Evolutionary conservation across 2,329 filamentous ascomycete species (phyloP), one percentile per base, ranked within the genome.

Genomic region (Talaromyces piceae): DNA sequence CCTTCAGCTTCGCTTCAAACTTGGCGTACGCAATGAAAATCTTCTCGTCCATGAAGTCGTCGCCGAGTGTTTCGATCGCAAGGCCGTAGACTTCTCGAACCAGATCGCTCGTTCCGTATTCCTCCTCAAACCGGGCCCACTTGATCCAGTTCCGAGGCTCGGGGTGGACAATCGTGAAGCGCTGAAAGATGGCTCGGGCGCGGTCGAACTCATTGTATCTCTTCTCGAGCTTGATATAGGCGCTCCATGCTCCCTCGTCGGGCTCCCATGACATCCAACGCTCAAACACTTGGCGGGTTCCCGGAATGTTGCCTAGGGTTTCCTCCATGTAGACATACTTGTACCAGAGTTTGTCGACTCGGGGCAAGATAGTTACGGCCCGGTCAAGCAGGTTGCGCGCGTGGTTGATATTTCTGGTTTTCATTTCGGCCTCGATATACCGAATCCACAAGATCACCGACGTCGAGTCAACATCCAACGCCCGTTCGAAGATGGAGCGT

Each of bases 241-340:
- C 86, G 59, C 84, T 84, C 93, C 93, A 98, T 0, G 91, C 93
- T 41, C 87, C 84, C 78, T 97, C 91, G 59, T 96, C 90, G 0
- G 93, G 93, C 67, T 95, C 89, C 93, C 93, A 98, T 56, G 87
- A 85, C 86, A 98, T 91, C 93, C 93, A 98, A 43, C 93, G 80
- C 73, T 98, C 93, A 66, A 97, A 98, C 0, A 97, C 88, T 61
- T 95, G 88, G 53, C 93, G 78, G 2, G 90, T 94, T 30, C 91
- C 93, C 3, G 91, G 83, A 45, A 98, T 84, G 63, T 98, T 96
- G 5, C 90, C 90, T 50, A 98, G 79, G 72, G 91, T 97, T 78
- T 98, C 93, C 74, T 97, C 91, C 86, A 95, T 94, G 68, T 95
- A 95, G 23, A 95, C 89, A 75, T 96, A 98, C 69, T 97, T 97